Evolutionary conservation across 202 grass and related monocot species (phyloP).

Genomic region (Schoenoplectus triqueter): DNA sequence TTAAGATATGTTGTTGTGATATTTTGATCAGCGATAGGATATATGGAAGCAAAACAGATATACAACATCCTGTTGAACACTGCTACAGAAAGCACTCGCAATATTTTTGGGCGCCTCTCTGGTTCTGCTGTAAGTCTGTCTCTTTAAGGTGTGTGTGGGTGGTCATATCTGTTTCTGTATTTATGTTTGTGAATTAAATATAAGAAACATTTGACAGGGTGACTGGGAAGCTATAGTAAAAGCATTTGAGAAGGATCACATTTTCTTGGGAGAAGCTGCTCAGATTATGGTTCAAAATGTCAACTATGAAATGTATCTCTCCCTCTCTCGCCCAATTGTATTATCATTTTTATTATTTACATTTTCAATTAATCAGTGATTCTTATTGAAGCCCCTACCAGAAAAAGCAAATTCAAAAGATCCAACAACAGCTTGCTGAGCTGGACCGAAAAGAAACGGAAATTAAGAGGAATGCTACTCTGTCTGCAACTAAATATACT

Average conservation of each 20-base stretch:
- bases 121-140: constrained; percentile 66
- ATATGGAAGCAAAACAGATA: constrained; percentile 85
- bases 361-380: constrained; percentile 8
- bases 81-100: constrained; percentile 69
- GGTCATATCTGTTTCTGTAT: not conserved
- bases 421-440: constrained; percentile 85
- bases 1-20: constrained; percentile 2
- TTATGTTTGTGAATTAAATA: not conserved
- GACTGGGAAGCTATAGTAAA: constrained; percentile 84
- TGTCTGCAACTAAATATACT: constrained; percentile 75
- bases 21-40: constrained; percentile 59
- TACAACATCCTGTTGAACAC: constrained; percentile 75
- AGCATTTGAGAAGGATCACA: constrained; percentile 89
- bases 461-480: constrained; percentile 79
- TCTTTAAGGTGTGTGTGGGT: constrained; percentile 2
- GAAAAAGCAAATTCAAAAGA: constrained; percentile 94
- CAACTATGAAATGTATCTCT: constrained; percentile 86
- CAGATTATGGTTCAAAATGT: constrained; percentile 99
- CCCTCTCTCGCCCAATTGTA: constrained; percentile 11
- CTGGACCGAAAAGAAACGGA: constrained; percentile 83
- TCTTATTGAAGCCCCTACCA: constrained; percentile 72
- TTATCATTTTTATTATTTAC: constrained; percentile 11
- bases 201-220: constrained; percentile 48
- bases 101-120: constrained; percentile 90
- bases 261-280: constrained; percentile 87